Conservation (phyloP, 306 rosid species). For the Cercis canadensis region DNA sequence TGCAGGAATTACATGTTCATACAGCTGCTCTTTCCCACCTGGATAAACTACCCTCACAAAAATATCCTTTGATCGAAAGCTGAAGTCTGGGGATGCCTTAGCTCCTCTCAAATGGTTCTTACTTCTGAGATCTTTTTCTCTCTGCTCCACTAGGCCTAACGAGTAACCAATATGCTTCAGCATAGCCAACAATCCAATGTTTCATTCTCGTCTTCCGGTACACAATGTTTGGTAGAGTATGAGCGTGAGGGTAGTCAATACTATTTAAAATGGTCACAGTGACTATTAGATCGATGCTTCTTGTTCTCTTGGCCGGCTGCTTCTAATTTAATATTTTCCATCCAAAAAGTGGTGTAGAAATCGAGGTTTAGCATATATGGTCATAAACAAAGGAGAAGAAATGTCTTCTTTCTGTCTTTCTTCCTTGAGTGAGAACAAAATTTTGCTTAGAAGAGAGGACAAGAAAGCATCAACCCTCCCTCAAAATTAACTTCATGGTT, state of each 20-base stretch:
- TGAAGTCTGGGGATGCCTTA: constrained; percentile 31
- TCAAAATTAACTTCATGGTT: constrained; percentile 41
- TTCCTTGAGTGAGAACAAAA: constrained; percentile 43
- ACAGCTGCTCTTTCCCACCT: constrained; percentile 67
- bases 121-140: constrained; percentile 18
- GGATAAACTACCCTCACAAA: constrained; percentile 68
- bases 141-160: constrained; percentile 45
- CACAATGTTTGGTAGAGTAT: constrained; percentile 30
- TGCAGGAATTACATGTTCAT: constrained; percentile 56
- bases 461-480: constrained; percentile 44
- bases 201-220: constrained; percentile 39
- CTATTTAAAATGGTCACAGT: constrained; percentile 14
- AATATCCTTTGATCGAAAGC: constrained; percentile 42
- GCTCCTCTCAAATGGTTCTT: constrained; percentile 34
- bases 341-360: constrained; percentile 40
- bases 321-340: constrained; percentile 38
- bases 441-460: constrained; percentile 34
- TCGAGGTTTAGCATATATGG: constrained; percentile 42
- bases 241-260: constrained; percentile 22
- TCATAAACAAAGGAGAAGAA: constrained; percentile 37
- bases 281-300: background rate
- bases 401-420: constrained; percentile 25
- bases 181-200: constrained; percentile 50
- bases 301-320: constrained; percentile 50
- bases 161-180: constrained; percentile 49